Percentiles rank a stretch among this genome's conserved stretches.
Evolutionary conservation across 2,329 filamentous ascomycete species (phyloP).

Genomic region (Fusarium scirpi): DNA sequence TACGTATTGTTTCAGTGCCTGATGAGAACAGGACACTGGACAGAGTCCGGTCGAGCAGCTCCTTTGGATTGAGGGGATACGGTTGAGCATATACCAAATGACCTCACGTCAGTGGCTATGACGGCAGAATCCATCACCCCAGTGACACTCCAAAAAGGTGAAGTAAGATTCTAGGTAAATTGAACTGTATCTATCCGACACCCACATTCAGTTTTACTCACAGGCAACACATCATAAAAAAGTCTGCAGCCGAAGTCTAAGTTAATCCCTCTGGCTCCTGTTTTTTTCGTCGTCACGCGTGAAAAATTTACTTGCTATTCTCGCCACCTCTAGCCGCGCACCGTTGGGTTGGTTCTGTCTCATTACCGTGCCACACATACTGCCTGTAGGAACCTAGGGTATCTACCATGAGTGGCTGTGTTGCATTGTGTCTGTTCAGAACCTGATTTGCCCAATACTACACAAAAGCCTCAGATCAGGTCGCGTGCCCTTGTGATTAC

Average conservation of each 20-base stretch:
- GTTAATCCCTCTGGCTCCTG: neutral
- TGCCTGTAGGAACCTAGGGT: neutral
- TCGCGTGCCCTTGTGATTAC: constrained; percentile 33
- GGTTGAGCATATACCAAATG: neutral
- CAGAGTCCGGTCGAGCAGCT: neutral
- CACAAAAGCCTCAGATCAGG: constrained; percentile 14
- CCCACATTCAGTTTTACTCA: neutral
- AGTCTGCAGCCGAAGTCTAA: constrained; percentile 35
- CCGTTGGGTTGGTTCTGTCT: neutral
- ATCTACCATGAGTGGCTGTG: neutral
- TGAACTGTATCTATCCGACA: neutral
- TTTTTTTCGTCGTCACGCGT: constrained; percentile 8
- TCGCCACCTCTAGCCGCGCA: constrained; percentile 33
- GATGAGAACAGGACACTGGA: neutral
- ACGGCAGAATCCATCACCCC: constrained; percentile 1
- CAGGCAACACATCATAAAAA: neutral
- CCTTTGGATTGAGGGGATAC: constrained; percentile 3
- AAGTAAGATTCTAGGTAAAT: neutral
- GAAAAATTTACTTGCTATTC: constrained; percentile 17
- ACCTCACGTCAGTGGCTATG: constrained; percentile 19
- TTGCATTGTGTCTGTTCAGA: constrained; percentile 16
- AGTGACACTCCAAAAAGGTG: neutral
- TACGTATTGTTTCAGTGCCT: constrained; percentile 8
- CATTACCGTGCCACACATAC: constrained; percentile 16
- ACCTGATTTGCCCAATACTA: constrained; percentile 23